Conservation (phyloP, 306 rosid species). For the Quercus cerris region DNA sequence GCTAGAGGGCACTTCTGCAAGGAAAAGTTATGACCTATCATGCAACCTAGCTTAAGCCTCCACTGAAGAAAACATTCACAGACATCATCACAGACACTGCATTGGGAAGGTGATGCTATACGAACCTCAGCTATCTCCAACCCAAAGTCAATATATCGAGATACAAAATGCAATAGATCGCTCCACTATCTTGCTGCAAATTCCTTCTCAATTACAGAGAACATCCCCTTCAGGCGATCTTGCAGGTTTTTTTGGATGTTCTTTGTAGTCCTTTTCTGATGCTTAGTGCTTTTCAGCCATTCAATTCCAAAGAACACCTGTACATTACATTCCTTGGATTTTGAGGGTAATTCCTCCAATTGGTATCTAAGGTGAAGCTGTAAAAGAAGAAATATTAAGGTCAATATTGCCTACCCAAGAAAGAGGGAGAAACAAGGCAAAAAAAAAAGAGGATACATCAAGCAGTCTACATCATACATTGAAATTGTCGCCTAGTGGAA, state of each 20-base stretch:
- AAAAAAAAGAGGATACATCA: slow-evolving; percentile 4
- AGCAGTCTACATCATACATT: slow-evolving; percentile 52
- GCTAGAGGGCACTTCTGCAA: neutral
- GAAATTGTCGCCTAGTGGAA: slow-evolving; percentile 84
- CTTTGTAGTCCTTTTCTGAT: slow-evolving; percentile 72
- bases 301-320: slow-evolving; percentile 72
- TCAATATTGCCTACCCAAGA: slow-evolving; percentile 17
- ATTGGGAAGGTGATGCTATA: neutral
- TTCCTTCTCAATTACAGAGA: slow-evolving; percentile 69
- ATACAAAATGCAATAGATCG: neutral
- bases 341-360: slow-evolving; percentile 57
- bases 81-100: neutral
- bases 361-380: slow-evolving; percentile 88
- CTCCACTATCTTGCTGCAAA: slow-evolving; percentile 31
- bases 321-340: slow-evolving; percentile 54
- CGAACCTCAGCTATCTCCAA: slow-evolving; percentile 20
- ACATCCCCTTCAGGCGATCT: slow-evolving; percentile 44
- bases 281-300: slow-evolving; percentile 84
- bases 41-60: slow-evolving; percentile 11
- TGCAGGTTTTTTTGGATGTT: slow-evolving; percentile 60
- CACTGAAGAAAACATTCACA: slow-evolving; percentile 3
- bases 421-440: slow-evolving; percentile 5
- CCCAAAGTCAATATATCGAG: slow-evolving; percentile 7
- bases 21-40: slow-evolving; percentile 9
- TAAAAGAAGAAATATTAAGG: slow-evolving; percentile 23